phyloP scores from a whole-genome alignment of 2,329 filamentous ascomycete species.

The Pseudogymnoascus sp. region DNA sequence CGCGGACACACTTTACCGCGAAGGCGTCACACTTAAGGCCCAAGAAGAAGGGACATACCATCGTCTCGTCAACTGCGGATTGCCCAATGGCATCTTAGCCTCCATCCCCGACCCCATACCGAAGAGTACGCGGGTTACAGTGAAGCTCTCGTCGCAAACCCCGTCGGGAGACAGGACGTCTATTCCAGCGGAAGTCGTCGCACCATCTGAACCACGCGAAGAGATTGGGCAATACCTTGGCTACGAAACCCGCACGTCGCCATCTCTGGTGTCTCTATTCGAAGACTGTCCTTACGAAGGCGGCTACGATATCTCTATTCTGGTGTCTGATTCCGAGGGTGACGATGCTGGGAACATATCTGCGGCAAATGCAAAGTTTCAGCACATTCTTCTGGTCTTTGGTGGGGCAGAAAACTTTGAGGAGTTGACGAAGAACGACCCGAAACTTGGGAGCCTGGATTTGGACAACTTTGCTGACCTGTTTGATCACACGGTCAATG shows the following conservation, averaged over 20 bases:
- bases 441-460: constrained; percentile 47
- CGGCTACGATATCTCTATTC: constrained; percentile 78
- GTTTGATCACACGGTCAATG: constrained; percentile 81
- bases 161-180: constrained; percentile 23
- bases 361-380: constrained; percentile 42
- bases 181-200: constrained; percentile 52
- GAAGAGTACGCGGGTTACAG: constrained; percentile 65
- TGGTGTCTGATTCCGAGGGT: constrained; percentile 70
- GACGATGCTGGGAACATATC: constrained; percentile 35
- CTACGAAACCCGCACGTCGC: constrained; percentile 62
- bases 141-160: constrained; percentile 47
- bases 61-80: constrained; percentile 15
- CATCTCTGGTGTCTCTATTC: constrained; percentile 65
- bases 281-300: constrained; percentile 68
- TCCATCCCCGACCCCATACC: constrained; percentile 46
- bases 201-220: constrained; percentile 63
- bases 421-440: constrained; percentile 60
- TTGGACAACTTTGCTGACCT: constrained; percentile 60
- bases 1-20: constrained; percentile 70
- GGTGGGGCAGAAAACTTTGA: constrained; percentile 77
- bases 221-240: constrained; percentile 85
- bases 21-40: constrained; percentile 59
- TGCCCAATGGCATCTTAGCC: constrained; percentile 8
- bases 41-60: constrained; percentile 1
- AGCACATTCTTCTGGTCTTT: constrained; percentile 72